Evolutionary conservation across 1,139 yeast species (phyloP), one percentile per base, ranked within the genome.

Genomic region (Yamadazyma atlantica): DNA sequence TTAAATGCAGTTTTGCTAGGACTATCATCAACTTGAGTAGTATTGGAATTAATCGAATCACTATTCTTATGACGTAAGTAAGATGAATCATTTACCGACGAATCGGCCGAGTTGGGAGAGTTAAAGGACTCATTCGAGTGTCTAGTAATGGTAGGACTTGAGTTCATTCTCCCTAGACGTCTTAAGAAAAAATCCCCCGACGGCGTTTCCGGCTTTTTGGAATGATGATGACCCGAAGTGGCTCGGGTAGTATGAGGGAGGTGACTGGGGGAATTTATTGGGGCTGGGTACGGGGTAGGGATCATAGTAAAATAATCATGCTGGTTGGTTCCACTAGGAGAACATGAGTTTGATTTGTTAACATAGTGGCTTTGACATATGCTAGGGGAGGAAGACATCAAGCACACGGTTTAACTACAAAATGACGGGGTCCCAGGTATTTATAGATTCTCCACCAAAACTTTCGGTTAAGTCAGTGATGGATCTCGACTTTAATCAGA

Each of bases 11-110:
- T 15, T 16, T 28, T 39, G 10, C 33, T 33, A 4, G 48, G 49
- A 16, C 40, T 34, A 3, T 55, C 62, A 32, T 58, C 64, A 4
- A 58, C 51, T 17, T 60, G 46, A n/a, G 65, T 60, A 6, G 51
- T 55, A 1, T 59, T 48, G 2, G 66, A 60, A 5, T 42, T 29
- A 11, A 42, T 39, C 2, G 57, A 47, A 34, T 43, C 49, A 36
- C 45, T 40, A 43, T 45, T 24, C 28, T 34, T 43, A 16, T 28
- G 30, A 10, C 17, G 16, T 24, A 37, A 25, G n/a, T 40, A 36
- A 7, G 37, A 36, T 4, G 42, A 34, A 23, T 52, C 55, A 35
- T 36, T 45, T 7, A 49, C 40, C 16, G 61, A 52, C 6, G 53
- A 45, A 25, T 54, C 59, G 9, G 30, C 19, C 3, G 61, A 56